A percentile compares a stretch with the other conserved stretches of the same genome.
Evolutionary conservation across 306 rosid species (phyloP).

Genomic region (Cucurbita pepo): DNA sequence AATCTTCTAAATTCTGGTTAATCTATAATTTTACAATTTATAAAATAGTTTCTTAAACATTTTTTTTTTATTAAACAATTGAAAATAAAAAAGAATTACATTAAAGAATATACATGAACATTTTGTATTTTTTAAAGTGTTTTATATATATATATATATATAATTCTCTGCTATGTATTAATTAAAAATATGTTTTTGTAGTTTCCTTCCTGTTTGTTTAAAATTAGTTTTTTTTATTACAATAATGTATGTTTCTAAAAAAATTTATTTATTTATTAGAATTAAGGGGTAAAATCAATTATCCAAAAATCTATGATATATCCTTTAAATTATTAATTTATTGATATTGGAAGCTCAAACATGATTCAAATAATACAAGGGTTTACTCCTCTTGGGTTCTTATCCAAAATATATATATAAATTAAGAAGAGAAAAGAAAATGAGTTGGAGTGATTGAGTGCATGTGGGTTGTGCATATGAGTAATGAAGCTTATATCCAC

Average conservation of each 20-base stretch:
- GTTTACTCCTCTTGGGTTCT: background rate
- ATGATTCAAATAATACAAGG: background rate
- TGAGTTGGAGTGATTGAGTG: background rate
- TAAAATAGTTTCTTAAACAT: background rate
- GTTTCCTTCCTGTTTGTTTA: too few species aligned
- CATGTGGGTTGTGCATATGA: background rate
- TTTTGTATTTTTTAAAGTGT: too few species aligned
- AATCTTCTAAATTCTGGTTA: background rate
- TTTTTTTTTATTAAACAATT: background rate
- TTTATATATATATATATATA: too few species aligned
- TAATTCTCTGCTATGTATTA: too few species aligned
- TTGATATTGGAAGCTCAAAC: too few species aligned
- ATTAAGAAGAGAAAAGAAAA: background rate
- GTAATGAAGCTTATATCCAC: background rate
- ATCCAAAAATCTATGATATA: too few species aligned
- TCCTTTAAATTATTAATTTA: too few species aligned
- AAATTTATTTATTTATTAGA: too few species aligned
- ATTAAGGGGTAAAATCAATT: too few species aligned
- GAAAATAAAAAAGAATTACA: background rate
- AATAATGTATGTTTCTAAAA: too few species aligned
- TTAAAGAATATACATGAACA: background rate
- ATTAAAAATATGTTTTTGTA: too few species aligned
- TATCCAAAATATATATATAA: background rate
- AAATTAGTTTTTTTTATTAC: too few species aligned
- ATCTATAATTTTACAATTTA: background rate